Conservation (phyloP, 768 basidiomycete species). For the Daedalea quercina region DNA sequence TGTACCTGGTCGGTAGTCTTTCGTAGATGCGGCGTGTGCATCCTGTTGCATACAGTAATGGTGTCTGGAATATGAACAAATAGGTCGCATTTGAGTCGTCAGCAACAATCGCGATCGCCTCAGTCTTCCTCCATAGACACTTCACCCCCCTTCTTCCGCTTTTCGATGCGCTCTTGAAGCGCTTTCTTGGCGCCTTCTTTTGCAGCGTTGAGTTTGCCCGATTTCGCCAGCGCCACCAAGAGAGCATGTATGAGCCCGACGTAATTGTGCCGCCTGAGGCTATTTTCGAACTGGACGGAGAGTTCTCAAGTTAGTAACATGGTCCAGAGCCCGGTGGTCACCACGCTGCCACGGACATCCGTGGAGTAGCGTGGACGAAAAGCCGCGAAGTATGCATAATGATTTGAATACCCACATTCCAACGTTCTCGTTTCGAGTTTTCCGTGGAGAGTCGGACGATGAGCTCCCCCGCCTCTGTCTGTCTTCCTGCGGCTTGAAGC, state of each 20-base stretch:
- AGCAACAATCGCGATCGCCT: background rate
- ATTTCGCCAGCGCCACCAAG: slow-evolving; percentile 66
- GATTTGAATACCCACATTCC: slow-evolving; percentile 56
- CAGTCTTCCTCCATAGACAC: slow-evolving; percentile 36
- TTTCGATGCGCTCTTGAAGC: slow-evolving; percentile 37
- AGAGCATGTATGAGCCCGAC: slow-evolving; percentile 75
- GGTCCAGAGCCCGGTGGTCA: too few species aligned
- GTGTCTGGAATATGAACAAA: too few species aligned
- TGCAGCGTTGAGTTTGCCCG: slow-evolving; percentile 50
- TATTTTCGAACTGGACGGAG: slow-evolving; percentile 73
- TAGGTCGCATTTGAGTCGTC: background rate
- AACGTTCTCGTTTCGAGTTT: slow-evolving; percentile 68
- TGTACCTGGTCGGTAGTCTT: too few species aligned
- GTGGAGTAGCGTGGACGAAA: too few species aligned
- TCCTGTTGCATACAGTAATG: too few species aligned
- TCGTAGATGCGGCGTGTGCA: too few species aligned
- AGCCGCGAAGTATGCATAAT: too few species aligned
- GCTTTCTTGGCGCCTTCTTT: slow-evolving; percentile 37
- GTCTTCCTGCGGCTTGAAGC: slow-evolving; percentile 30
- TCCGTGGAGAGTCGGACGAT: slow-evolving; percentile 56
- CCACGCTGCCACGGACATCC: too few species aligned
- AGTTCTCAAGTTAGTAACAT: slow-evolving; percentile 6
- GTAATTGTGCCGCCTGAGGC: slow-evolving; percentile 81
- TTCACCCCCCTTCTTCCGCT: slow-evolving; percentile 33
- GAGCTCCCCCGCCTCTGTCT: slow-evolving; percentile 38